Percentiles rank a stretch among this genome's conserved stretches.
Conservation (phyloP, 164 flowering plant species). For the Magnolia officinalis region DNA sequence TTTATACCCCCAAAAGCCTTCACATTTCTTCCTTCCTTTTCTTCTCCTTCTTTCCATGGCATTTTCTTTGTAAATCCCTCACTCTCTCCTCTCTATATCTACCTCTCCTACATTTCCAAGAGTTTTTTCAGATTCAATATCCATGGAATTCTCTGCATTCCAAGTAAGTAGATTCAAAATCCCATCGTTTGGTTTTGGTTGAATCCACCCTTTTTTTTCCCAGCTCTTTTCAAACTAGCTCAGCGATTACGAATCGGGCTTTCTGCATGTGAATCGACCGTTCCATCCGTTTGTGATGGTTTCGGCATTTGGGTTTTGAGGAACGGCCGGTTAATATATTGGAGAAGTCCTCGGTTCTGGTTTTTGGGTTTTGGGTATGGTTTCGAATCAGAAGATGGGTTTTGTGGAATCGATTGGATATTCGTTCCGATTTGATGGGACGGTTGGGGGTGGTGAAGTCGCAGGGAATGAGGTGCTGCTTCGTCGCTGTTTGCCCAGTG, state of each 20-base stretch:
- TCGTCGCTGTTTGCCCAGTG: not conserved
- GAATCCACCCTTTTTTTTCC: not conserved
- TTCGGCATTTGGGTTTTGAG: not conserved
- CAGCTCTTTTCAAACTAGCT: not conserved
- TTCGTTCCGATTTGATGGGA: not conserved
- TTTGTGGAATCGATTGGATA: conserved; percentile 1
- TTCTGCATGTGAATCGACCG: not conserved
- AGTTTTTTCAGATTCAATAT: not conserved
- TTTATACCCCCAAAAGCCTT: not conserved
- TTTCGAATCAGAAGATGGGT: not conserved
- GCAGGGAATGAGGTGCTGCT: not conserved
- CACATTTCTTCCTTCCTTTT: not conserved
- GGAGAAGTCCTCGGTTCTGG: not conserved
- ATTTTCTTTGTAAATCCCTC: not conserved
- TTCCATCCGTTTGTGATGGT: not conserved
- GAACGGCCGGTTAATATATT: not conserved
- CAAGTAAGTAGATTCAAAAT: conserved; percentile 2
- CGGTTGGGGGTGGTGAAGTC: not conserved
- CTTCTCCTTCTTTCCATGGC: not conserved
- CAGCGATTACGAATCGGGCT: not conserved
- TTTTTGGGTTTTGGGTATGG: not conserved
- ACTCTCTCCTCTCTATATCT: not conserved
- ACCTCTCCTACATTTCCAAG: not conserved
- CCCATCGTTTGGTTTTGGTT: not conserved
- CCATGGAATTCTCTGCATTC: not conserved